These are phyloP conservation scores for Pichia pseudocactophila DNA, from an alignment of 805 yeast genomes.

Conservation along the genomic window DNA sequence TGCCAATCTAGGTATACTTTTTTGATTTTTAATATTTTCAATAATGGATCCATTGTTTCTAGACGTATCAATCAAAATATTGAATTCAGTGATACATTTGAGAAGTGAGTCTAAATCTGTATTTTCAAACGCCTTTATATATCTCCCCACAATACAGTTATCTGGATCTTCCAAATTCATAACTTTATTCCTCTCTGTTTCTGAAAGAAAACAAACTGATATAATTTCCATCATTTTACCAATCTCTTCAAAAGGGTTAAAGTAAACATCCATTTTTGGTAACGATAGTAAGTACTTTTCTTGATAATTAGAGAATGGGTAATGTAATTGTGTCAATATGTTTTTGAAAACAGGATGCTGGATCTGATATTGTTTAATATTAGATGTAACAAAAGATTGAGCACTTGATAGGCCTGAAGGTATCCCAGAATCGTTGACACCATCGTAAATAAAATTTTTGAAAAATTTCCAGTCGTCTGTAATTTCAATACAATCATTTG, in stretches of 20 bases:
- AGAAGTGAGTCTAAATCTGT: slow-evolving; percentile 10
- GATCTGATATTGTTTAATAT: slow-evolving; percentile 20
- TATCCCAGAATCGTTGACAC: slow-evolving; percentile 13
- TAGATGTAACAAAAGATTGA: slow-evolving; percentile 14
- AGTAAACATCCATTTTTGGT: slow-evolving; percentile 44
- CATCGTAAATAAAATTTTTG: slow-evolving; percentile 17
- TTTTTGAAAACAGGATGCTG: slow-evolving; percentile 22
- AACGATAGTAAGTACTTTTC: slow-evolving; percentile 42
- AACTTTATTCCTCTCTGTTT: slow-evolving; percentile 25
- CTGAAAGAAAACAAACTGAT: slow-evolving; percentile 34
- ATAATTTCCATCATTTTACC: slow-evolving; percentile 40
- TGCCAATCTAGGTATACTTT: slow-evolving; percentile 31
- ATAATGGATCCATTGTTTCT: slow-evolving; percentile 25
- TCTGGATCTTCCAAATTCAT: slow-evolving; percentile 29
- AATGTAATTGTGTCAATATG: slow-evolving; percentile 23
- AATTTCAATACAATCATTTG: slow-evolving; percentile 7
- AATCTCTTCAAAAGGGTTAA: slow-evolving; percentile 57
- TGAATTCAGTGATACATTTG: slow-evolving; percentile 34
- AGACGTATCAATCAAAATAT: slow-evolving; percentile 30
- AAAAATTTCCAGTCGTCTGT: slow-evolving; percentile 15
- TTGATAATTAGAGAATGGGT: slow-evolving; percentile 37
- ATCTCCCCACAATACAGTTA: slow-evolving; percentile 32
- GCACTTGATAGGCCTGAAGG: slow-evolving; percentile 15
- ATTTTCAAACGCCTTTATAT: slow-evolving; percentile 25
- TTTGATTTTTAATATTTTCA: slow-evolving; percentile 12